Percentiles rank a stretch among this genome's conserved stretches.
These are phyloP conservation scores for Akanthomyces lecanii DNA, from an alignment of 2,329 filamentous ascomycete genomes.

Conservation along the genomic window DNA sequence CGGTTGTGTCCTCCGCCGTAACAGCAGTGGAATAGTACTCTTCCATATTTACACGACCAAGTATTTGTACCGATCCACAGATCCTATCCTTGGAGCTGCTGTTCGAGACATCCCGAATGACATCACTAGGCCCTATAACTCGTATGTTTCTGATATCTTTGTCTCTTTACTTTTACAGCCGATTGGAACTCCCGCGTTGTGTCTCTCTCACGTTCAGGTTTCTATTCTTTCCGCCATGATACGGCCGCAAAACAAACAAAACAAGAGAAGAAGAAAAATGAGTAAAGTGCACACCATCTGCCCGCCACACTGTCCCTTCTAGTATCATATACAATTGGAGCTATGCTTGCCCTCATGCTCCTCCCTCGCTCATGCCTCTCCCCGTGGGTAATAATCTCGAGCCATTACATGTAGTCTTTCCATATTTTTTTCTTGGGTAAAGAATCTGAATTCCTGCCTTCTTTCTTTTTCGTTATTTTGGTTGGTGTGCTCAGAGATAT, in stretches of 20 bases:
- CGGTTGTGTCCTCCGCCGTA: neutral
- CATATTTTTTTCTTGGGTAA: neutral
- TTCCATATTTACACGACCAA: too few species aligned
- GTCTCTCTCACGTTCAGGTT: neutral
- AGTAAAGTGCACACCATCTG: neutral
- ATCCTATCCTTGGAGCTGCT: too few species aligned
- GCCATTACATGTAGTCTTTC: constrained; percentile 12
- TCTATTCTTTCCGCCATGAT: neutral
- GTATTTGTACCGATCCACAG: too few species aligned
- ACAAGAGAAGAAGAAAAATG: neutral
- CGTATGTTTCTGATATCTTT: neutral
- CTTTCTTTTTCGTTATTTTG: neutral
- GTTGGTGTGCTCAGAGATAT: neutral
- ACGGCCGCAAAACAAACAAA: neutral
- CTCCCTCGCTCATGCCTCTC: too few species aligned
- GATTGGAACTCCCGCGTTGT: constrained; percentile 1
- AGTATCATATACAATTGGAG: constrained; percentile 37
- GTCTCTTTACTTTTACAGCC: constrained; percentile 12
- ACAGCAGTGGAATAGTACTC: too few species aligned
- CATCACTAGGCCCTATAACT: too few species aligned
- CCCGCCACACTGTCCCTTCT: constrained; percentile 14
- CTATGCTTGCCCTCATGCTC: constrained; percentile 13
- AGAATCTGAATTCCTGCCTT: neutral
- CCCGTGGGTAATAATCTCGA: neutral
- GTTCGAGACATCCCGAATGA: too few species aligned